phyloP scores from a whole-genome alignment of 192 early-diverging fungal genomes.

The Cladochytrium replicatum region DNA sequence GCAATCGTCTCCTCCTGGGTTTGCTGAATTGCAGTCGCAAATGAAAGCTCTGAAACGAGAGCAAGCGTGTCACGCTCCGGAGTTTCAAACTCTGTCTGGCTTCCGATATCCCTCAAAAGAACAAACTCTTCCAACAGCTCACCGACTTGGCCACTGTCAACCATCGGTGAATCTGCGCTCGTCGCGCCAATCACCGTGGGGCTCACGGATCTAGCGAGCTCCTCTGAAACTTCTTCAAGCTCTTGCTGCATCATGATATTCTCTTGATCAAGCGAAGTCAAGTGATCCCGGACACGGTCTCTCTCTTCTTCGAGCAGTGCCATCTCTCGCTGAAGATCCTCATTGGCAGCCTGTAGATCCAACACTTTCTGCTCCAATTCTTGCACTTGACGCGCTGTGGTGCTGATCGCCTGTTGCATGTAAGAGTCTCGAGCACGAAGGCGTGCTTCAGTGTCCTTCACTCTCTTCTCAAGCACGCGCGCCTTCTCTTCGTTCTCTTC shows the following conservation, averaged over 20 bases:
- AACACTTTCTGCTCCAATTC: conserved; percentile 19
- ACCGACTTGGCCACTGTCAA: no score
- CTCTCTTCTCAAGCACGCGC: conserved; percentile 4
- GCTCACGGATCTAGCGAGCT: neutral
- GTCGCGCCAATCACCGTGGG: conserved; percentile 1
- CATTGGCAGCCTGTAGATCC: conserved; percentile 11
- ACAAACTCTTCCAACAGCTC: conserved; percentile 23
- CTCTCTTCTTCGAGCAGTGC: no score
- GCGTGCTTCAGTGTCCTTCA: conserved; percentile 16
- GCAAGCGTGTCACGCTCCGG: conserved; percentile 2
- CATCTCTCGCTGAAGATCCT: conserved; percentile 7
- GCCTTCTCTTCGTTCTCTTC: no score
- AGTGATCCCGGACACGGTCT: conserved; percentile 1
- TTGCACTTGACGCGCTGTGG: conserved; percentile 19
- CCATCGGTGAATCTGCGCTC: no score
- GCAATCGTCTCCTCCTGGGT: conserved; percentile 18
- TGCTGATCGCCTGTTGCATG: conserved; percentile 26
- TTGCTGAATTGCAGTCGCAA: conserved; percentile 4
- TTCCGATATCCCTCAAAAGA: conserved; percentile 12
- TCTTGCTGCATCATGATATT: conserved; percentile 18
- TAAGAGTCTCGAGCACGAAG: conserved; percentile 20
- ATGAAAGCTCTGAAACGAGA: conserved; percentile 6
- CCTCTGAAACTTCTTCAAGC: neutral
- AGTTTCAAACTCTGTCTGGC: conserved; percentile 7
- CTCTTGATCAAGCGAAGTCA: conserved; percentile 13